These are phyloP conservation scores for Crinitomyces ghanaensis DNA, from an alignment of 805 yeast genomes.

Conservation along the genomic window DNA sequence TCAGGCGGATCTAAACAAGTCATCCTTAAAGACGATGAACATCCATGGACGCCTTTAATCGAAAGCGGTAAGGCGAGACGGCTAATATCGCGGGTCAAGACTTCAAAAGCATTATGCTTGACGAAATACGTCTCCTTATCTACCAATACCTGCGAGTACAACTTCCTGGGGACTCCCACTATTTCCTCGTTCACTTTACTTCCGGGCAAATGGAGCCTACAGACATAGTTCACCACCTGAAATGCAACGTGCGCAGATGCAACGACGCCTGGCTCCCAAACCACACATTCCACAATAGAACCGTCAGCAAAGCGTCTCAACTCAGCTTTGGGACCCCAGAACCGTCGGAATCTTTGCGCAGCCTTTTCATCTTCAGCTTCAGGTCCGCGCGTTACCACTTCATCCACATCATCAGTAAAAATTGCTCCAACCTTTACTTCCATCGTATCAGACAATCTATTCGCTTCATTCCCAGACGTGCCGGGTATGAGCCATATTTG, in stretches of 20 bases:
- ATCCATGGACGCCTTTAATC: conserved; percentile 60
- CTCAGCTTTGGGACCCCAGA: conserved; percentile 85
- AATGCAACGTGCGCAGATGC: no score
- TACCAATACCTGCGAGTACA: conserved; percentile 5
- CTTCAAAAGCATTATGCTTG: conserved; percentile 36
- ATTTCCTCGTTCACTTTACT: conserved; percentile 8
- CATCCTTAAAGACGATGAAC: conserved; percentile 62
- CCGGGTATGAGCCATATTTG: conserved; percentile 7
- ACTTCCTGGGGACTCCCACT: no score
- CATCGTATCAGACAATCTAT: conserved; percentile 3
- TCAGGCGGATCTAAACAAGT: conserved; percentile 71
- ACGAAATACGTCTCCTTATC: conserved; percentile 38
- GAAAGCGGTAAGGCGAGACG: conserved; percentile 52
- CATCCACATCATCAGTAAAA: conserved; percentile 63
- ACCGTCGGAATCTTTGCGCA: conserved; percentile 57
- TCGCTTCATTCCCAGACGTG: conserved; percentile 7
- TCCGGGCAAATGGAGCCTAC: conserved; percentile 47
- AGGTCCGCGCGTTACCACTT: conserved; percentile 82
- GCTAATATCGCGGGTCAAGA: conserved; percentile 36
- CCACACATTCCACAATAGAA: conserved; percentile 76
- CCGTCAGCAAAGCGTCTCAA: conserved; percentile 92
- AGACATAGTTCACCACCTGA: conserved; percentile 53
- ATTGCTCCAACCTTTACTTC: conserved; percentile 43
- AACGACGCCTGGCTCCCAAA: conserved; percentile 69
- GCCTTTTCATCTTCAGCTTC: conserved; percentile 45